phyloP scores from a whole-genome alignment of 352 stramenopile genomes.

The Pythium sukuiense region DNA sequence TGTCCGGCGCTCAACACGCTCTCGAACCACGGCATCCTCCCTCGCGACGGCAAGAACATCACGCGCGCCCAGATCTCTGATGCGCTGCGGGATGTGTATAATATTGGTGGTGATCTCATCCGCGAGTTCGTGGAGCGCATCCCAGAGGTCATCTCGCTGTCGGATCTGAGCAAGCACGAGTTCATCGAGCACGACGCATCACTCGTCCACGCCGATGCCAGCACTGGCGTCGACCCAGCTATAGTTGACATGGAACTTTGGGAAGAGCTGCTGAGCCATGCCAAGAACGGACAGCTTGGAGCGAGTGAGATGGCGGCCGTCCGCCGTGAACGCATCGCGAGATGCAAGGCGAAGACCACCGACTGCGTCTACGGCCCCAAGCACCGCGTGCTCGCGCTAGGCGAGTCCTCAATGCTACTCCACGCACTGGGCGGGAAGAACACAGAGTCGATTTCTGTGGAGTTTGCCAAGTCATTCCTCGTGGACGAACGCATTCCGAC shows the following conservation, averaged over 20 bases:
- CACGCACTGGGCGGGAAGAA: constrained; percentile 18
- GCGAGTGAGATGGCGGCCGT: not conserved
- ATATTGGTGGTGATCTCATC: constrained; percentile 38
- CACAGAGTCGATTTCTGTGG: constrained; percentile 20
- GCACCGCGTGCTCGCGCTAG: constrained; percentile 26
- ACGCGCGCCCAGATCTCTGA: constrained; percentile 24
- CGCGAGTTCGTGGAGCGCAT: constrained; percentile 21
- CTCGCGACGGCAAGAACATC: constrained; percentile 49
- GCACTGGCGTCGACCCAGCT: constrained; percentile 35
- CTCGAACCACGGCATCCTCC: constrained; percentile 46
- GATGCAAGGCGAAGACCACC: not conserved
- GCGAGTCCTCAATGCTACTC: constrained; percentile 34
- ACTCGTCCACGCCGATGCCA: constrained; percentile 34
- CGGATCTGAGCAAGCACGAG: constrained; percentile 36
- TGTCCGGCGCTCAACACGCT: constrained; percentile 34
- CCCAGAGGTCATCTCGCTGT: constrained; percentile 39
- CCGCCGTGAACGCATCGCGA: not conserved
- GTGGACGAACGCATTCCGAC: constrained; percentile 30
- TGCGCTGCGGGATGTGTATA: constrained; percentile 44
- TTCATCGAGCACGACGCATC: constrained; percentile 38
- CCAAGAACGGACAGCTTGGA: not conserved
- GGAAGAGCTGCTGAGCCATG: not conserved
- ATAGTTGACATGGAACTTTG: constrained; percentile 25
- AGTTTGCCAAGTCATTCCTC: constrained; percentile 28
- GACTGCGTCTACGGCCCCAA: constrained; percentile 1